A percentile compares a stretch with the other conserved stretches of the same genome.
Conservation (phyloP, 2,329 filamentous ascomycete species). For the Exserohilum turcica region DNA sequence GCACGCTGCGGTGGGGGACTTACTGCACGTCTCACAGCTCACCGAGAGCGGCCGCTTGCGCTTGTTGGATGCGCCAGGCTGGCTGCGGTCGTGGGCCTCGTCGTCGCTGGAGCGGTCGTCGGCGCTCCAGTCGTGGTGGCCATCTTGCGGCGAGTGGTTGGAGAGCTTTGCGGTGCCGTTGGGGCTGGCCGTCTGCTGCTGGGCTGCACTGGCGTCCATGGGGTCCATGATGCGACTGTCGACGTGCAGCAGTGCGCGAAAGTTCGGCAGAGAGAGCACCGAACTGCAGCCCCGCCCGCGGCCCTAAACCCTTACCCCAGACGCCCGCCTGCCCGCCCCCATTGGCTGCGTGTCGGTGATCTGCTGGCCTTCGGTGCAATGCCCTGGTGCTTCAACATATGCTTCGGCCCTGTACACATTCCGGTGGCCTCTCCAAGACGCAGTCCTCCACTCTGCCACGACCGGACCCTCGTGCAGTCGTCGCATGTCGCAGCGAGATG, state of each 20-base stretch:
- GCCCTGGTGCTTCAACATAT: conserved; percentile 9
- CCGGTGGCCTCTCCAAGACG: conserved; percentile 15
- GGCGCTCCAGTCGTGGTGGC: conserved; percentile 43
- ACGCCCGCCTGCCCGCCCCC: conserved; percentile 12
- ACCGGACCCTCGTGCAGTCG: conserved; percentile 23
- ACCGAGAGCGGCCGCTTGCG: conserved; percentile 59
- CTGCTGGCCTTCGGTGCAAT: conserved; percentile 9
- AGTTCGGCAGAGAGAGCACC: conserved; percentile 23
- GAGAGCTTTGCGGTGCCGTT: conserved; percentile 39
- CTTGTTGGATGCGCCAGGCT: conserved; percentile 48
- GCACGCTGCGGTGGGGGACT: neutral
- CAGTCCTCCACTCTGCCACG: conserved; percentile 24
- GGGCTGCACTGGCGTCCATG: conserved; percentile 39
- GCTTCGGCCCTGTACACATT: conserved; percentile 2
- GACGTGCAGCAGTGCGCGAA: conserved; percentile 29
- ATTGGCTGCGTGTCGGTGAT: conserved; percentile 20
- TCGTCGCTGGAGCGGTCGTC: conserved; percentile 50
- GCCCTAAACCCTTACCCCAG: conserved; percentile 25
- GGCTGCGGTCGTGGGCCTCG: conserved; percentile 44
- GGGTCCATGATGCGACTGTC: conserved; percentile 26
- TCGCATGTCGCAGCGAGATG: conserved; percentile 38
- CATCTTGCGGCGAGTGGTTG: conserved; percentile 42
- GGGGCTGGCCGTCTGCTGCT: conserved; percentile 39
- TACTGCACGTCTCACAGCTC: conserved; percentile 63
- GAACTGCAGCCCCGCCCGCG: conserved; percentile 24